A percentile compares a stretch with the other conserved stretches of the same genome.
Conservation (phyloP, 2,329 filamentous ascomycete genomes). For the Fusarium incarnatum region DNA sequence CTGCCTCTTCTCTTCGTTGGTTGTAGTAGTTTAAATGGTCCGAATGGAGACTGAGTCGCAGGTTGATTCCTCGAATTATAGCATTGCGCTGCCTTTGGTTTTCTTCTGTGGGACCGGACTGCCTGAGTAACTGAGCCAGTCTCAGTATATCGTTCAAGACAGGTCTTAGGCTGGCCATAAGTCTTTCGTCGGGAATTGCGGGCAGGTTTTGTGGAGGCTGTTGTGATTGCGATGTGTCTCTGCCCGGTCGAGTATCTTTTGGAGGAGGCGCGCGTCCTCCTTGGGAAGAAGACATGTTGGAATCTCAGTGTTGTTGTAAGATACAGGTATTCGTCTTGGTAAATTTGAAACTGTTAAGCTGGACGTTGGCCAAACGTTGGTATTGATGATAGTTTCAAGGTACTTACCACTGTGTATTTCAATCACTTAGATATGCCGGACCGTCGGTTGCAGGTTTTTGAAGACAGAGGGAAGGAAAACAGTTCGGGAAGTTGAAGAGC, state of each 20-base stretch:
- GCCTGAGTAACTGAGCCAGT: not conserved
- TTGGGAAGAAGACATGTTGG: not conserved
- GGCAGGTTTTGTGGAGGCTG: not conserved
- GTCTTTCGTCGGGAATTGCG: not conserved
- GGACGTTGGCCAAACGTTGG: not conserved
- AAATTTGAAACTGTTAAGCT: not conserved
- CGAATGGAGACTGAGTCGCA: not conserved
- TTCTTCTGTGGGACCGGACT: not conserved
- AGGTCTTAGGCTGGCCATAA: not conserved
- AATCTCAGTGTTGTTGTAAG: not conserved
- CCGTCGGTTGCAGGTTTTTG: too few species aligned
- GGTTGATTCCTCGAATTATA: not conserved
- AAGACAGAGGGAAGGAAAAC: too few species aligned
- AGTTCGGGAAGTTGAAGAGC: not conserved
- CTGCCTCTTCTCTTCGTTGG: not conserved
- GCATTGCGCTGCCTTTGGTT: not conserved
- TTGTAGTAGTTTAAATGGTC: not conserved
- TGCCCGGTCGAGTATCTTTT: not conserved
- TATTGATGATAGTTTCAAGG: not conserved
- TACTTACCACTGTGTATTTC: not conserved
- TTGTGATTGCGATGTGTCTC: too few species aligned
- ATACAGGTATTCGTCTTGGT: not conserved
- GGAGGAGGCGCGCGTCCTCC: not conserved
- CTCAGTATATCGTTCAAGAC: not conserved
- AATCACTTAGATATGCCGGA: fast-evolving